Percentiles rank a stretch among this genome's conserved stretches.
These are phyloP conservation scores for Pythium grandisporangium DNA, from an alignment of 352 stramenopile genomes.

Conservation along the genomic window DNA sequence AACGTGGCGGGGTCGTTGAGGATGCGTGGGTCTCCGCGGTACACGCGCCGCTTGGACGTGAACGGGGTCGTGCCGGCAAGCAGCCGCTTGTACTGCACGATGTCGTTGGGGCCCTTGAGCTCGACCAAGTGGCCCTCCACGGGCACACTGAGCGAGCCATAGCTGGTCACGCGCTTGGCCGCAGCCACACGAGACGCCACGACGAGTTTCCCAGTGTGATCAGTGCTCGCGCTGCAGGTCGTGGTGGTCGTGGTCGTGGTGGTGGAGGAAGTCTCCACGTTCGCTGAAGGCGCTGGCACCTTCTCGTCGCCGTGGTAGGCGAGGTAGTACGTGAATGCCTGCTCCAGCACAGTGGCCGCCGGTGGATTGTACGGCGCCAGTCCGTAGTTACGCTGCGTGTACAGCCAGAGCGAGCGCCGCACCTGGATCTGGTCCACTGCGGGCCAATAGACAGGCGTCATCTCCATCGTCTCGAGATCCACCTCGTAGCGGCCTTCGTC, in stretches of 20 bases:
- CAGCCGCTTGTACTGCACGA: conserved; percentile 77
- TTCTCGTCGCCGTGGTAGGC: conserved; percentile 58
- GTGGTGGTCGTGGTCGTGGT: conserved; percentile 2
- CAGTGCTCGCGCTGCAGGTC: too few species aligned
- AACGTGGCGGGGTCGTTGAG: conserved; percentile 38
- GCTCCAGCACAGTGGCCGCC: conserved; percentile 36
- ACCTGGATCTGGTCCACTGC: conserved; percentile 57
- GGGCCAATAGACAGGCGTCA: conserved; percentile 77
- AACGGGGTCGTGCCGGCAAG: conserved; percentile 71
- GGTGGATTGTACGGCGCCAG: conserved; percentile 64
- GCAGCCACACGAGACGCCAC: too few species aligned
- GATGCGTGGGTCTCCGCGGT: conserved; percentile 67
- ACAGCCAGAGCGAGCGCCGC: conserved; percentile 69
- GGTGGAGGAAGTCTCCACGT: conserved; percentile 8
- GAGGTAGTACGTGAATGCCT: conserved; percentile 70
- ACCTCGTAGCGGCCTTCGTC: conserved; percentile 81
- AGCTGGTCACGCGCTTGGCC: background rate
- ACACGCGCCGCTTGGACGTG: conserved; percentile 71
- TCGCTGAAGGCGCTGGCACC: conserved; percentile 33
- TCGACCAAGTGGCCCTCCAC: conserved; percentile 77
- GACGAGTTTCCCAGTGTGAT: too few species aligned
- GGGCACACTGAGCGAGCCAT: conserved; percentile 43
- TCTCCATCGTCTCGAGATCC: conserved; percentile 62
- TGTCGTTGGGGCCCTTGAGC: conserved; percentile 66
- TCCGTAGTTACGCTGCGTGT: conserved; percentile 74